Conservation (phyloP, 169 alveolate species). For the Amoebophrya sp. region DNA sequence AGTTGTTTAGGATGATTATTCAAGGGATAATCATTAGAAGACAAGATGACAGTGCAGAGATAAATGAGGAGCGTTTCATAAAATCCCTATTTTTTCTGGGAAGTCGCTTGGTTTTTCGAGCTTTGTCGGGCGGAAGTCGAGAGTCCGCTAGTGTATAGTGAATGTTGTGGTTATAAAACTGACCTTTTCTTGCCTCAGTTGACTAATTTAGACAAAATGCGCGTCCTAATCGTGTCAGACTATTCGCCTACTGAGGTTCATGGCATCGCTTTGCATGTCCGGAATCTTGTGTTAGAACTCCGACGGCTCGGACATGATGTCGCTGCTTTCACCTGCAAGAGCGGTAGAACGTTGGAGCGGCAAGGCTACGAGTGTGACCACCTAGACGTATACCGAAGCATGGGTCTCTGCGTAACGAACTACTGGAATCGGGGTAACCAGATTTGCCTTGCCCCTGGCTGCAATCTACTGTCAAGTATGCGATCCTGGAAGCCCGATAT, state of each 20-base stretch:
- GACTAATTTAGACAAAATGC: no score
- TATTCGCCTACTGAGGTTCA: neutral
- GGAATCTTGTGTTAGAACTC: neutral
- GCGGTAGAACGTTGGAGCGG: neutral
- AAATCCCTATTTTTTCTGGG: no score
- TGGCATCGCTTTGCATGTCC: neutral
- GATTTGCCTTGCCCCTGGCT: neutral
- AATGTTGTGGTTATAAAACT: no score
- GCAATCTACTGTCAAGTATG: neutral
- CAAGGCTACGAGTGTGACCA: neutral
- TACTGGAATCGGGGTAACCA: neutral
- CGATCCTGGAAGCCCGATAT: neutral
- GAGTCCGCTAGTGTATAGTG: no score
- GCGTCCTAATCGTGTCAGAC: constrained; percentile 6
- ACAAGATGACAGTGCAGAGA: no score
- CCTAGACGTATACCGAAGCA: neutral
- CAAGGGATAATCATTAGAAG: no score
- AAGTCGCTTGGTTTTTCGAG: no score
- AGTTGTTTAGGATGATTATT: no score
- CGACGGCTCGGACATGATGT: neutral
- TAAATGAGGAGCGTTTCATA: no score
- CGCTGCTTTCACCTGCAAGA: neutral
- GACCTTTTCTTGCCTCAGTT: no score
- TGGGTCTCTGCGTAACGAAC: neutral
- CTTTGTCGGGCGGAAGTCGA: no score